phyloP scores from a whole-genome alignment of 306 rosid species.

The Sechiopsis laciniata region DNA sequence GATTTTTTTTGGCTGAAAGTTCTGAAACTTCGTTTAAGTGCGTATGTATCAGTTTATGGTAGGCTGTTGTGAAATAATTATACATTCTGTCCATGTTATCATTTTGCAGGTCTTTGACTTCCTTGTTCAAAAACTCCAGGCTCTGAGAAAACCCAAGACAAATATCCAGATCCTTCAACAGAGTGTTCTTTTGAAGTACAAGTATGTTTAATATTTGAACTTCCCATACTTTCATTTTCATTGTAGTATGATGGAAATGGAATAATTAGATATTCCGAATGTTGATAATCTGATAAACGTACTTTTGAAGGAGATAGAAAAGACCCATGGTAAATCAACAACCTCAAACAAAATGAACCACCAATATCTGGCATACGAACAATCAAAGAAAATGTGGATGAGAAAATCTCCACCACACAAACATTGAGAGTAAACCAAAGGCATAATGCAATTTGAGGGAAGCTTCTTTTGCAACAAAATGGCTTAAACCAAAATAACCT shows the following conservation, averaged over 20 bases:
- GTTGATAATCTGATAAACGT: background rate
- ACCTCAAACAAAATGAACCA: too few species aligned
- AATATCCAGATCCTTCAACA: conserved; percentile 98
- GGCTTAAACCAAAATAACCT: background rate
- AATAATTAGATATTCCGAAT: background rate
- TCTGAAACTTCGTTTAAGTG: background rate
- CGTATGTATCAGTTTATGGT: background rate
- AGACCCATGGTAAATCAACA: too few species aligned
- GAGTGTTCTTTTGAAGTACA: conserved; percentile 89
- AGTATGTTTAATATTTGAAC: conserved; percentile 42
- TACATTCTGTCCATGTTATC: conserved; percentile 20
- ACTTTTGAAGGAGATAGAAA: too few species aligned
- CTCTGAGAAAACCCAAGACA: conserved; percentile 93
- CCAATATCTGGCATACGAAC: too few species aligned
- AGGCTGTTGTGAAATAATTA: background rate
- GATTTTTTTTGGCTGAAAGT: background rate
- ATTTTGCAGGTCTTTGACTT: conserved; percentile 79
- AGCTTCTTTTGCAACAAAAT: background rate
- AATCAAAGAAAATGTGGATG: too few species aligned
- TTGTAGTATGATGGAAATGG: conserved; percentile 1
- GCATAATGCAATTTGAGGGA: too few species aligned
- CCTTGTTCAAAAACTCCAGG: conserved; percentile 92
- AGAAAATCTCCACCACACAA: too few species aligned
- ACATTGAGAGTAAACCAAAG: too few species aligned
- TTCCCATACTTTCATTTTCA: conserved; percentile 1